These are phyloP conservation scores for Leccinum barrowsii DNA, from an alignment of 768 basidiomycete genomes.

Conservation along the genomic window DNA sequence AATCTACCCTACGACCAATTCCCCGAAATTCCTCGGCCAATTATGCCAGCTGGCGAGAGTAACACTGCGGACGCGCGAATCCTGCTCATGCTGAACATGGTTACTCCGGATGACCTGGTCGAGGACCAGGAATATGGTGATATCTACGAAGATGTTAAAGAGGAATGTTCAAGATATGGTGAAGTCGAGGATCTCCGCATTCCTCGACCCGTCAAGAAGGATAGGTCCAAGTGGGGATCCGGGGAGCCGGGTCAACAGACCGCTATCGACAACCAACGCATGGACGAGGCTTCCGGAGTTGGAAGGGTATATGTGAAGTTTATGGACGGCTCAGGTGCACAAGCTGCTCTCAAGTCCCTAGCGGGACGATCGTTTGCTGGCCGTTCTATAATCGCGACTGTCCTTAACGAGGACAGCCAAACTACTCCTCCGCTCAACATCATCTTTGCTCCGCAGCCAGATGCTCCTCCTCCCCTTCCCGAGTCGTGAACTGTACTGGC, in stretches of 20 bases:
- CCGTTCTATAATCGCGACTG: slow-evolving; percentile 81
- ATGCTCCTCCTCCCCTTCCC: slow-evolving; percentile 76
- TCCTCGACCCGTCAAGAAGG: slow-evolving; percentile 84
- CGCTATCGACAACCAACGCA: slow-evolving; percentile 62
- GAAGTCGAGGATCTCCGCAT: slow-evolving; percentile 81
- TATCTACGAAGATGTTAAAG: slow-evolving; percentile 90
- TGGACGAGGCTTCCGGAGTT: slow-evolving; percentile 88
- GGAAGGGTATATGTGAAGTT: slow-evolving; percentile 97
- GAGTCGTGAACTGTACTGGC: slow-evolving; percentile 18
- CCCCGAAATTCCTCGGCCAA: slow-evolving; percentile 81
- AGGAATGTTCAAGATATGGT: slow-evolving; percentile 83
- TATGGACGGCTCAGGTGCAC: slow-evolving; percentile 54
- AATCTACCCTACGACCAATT: slow-evolving; percentile 75
- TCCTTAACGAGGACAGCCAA: slow-evolving; percentile 79
- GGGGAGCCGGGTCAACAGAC: slow-evolving; percentile 59
- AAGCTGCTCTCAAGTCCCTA: slow-evolving; percentile 74
- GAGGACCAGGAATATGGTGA: slow-evolving; percentile 94
- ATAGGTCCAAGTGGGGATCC: slow-evolving; percentile 71
- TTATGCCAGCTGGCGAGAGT: slow-evolving; percentile 79
- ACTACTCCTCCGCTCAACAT: slow-evolving; percentile 78
- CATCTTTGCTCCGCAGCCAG: slow-evolving; percentile 82
- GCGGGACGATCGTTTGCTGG: slow-evolving; percentile 89
- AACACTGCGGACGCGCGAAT: slow-evolving; percentile 67
- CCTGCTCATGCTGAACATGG: slow-evolving; percentile 98
- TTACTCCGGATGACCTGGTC: slow-evolving; percentile 84